A percentile compares a stretch with the other conserved stretches of the same genome.
Evolutionary conservation across 225 moss, liverwort and hornwort genomes (phyloP).

Genomic region (Thuidium tamariscinum): DNA sequence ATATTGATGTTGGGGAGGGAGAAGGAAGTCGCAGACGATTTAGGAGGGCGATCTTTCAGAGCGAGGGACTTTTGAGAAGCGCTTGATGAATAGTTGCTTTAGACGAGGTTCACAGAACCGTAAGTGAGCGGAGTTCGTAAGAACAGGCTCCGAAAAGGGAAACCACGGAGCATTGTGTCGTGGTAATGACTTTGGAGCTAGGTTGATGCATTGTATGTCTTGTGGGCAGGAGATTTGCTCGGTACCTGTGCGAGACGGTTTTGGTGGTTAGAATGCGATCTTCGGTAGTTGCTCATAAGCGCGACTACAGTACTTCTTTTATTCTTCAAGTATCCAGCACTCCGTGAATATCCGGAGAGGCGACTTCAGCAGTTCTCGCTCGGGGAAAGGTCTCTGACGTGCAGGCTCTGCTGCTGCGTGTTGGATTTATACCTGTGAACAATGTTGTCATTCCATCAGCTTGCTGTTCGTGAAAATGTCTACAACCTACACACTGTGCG

Average conservation of each 20-base stretch:
- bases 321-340: neutral
- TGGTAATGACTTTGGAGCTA: neutral
- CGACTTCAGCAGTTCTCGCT: neutral
- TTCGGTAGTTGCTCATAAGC: neutral
- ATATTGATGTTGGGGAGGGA: neutral
- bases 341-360: neutral
- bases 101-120: neutral
- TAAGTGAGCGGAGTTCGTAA: neutral
- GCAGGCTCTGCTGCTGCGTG: neutral
- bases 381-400: neutral
- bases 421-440: neutral
- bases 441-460: neutral
- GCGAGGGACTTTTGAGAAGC: neutral
- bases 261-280: neutral
- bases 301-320: neutral
- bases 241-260: neutral
- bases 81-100: neutral
- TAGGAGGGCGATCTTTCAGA: neutral
- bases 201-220: neutral
- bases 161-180: neutral
- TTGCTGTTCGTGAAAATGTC: neutral
- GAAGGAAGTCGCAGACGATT: neutral
- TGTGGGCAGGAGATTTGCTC: neutral
- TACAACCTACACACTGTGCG: neutral
- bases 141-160: neutral